Evolutionary conservation across 2,329 filamentous ascomycete species (phyloP), one percentile per base, ranked within the genome.

Genomic region (Colletotrichum abscissum): DNA sequence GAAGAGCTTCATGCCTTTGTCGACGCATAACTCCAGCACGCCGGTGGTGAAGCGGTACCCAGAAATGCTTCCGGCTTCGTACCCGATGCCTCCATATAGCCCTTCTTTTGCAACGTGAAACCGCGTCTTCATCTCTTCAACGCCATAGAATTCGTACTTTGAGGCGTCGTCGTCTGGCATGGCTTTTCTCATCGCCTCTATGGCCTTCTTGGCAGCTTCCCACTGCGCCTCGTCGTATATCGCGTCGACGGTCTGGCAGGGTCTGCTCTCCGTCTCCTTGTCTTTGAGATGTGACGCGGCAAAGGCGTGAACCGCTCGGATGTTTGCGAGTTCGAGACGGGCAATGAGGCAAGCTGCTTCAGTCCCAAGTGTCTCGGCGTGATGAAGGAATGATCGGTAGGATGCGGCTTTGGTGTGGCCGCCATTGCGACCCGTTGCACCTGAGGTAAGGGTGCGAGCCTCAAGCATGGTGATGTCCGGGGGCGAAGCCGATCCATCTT

Each of bases 161-260:
- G 84, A 82, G 1, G 83, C 85, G 0, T 82, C 79, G 22, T 86
- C 82, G 2, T 78, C 78, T 0, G 85, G 84, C 77, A 89, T 82
- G 4, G 82, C 81, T 11, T 79, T 80, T 30, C 81, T 82, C 85
- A 91, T 87, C 5, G 84, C 79, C 4, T 79, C 76, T 19, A 90
- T 83, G 4, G 84, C 82, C 19, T 76, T 74, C 28, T 80, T 77
- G 1, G 85, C 84, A 2, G 76, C 68, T 5, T 79, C 77, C 81
- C 86, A 87, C 62, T 85, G 80, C 9, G 71, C 78, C 22, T 81
- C 72, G 71, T 90, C 88, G 77, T 90, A 91, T 38, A 91, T 82
- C 2, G 91, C 81, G 78, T 92, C 90, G 2, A 91, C 84, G 0
- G 90, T 92, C 28, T 85, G 82, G 75, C 88, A 87, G 11, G 84